These are phyloP conservation scores for Samsoniella hepiali DNA, from an alignment of 2,329 filamentous ascomycete genomes.

Conservation along the genomic window DNA sequence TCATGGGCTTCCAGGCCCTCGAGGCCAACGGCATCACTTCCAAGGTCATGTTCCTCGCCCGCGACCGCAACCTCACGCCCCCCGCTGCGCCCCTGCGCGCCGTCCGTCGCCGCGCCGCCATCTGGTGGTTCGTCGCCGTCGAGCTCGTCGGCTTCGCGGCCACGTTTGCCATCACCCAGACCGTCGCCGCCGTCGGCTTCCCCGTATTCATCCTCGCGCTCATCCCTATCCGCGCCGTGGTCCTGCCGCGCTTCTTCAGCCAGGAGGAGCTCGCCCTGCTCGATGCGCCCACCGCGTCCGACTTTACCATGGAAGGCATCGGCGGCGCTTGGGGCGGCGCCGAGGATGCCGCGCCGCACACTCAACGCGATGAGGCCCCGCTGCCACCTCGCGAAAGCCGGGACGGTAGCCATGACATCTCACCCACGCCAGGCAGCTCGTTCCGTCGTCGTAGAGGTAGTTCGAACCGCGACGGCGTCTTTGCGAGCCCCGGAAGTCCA, in stretches of 20 bases:
- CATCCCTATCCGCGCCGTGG: constrained; percentile 61
- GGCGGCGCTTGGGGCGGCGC: constrained; percentile 54
- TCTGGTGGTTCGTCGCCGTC: constrained; percentile 68
- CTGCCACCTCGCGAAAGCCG: constrained; percentile 2
- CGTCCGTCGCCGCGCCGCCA: constrained; percentile 59
- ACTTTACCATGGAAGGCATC: constrained; percentile 73
- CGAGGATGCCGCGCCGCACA: constrained; percentile 23
- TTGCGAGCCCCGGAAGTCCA: constrained; percentile 28
- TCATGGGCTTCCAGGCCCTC: constrained; percentile 79
- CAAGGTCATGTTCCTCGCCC: constrained; percentile 67
- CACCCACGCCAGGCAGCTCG: constrained; percentile 1
- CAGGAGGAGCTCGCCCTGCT: constrained; percentile 58
- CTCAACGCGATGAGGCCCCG: constrained; percentile 19
- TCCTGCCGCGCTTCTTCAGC: constrained; percentile 62
- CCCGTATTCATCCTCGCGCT: constrained; percentile 69
- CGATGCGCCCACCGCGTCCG: constrained; percentile 71
- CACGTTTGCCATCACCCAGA: constrained; percentile 81
- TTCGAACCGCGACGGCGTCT: constrained; percentile 25
- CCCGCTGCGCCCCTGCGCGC: constrained; percentile 55
- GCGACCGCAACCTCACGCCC: constrained; percentile 62
- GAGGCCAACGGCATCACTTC: constrained; percentile 72
- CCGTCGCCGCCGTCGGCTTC: constrained; percentile 77
- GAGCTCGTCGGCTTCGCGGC: constrained; percentile 70
- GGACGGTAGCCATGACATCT: not conserved
- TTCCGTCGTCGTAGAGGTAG: constrained; percentile 13